These are phyloP conservation scores for Sutorius eximius DNA, from an alignment of 1,284 basidiomycete species.

Conservation along the genomic window DNA sequence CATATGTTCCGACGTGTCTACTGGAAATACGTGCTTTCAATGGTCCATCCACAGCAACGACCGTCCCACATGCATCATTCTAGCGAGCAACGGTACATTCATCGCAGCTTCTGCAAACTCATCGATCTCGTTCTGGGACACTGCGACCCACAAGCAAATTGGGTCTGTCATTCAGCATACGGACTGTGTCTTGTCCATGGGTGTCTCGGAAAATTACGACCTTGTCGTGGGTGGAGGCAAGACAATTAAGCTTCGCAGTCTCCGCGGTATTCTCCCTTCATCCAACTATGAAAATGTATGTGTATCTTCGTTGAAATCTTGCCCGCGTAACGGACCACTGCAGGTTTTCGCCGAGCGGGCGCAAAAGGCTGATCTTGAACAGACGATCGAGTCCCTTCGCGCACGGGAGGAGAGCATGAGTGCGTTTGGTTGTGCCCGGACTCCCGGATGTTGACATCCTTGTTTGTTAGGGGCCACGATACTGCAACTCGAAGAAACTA, in stretches of 20 bases:
- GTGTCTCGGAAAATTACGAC: not conserved
- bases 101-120: slow-evolving; percentile 6
- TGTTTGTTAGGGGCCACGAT: not conserved
- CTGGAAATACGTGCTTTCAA: not conserved
- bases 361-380: not conserved
- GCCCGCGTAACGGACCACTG: not conserved
- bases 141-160: not conserved
- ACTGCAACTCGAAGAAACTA: not conserved
- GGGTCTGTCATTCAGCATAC: not conserved
- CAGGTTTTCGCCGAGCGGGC: not conserved
- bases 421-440: not conserved
- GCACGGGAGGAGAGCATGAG: not conserved
- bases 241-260: not conserved
- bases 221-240: not conserved
- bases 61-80: not conserved
- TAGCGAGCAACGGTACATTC: not conserved
- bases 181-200: not conserved
- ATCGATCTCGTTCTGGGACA: not conserved
- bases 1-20: not conserved
- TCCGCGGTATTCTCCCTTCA: not conserved
- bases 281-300: not conserved
- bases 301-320: not conserved
- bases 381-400: not conserved
- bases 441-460: not conserved
- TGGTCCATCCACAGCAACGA: slow-evolving; percentile 1